phyloP scores from a whole-genome alignment of 2,329 filamentous ascomycete genomes.

The Hirsutella rhossiliensis region DNA sequence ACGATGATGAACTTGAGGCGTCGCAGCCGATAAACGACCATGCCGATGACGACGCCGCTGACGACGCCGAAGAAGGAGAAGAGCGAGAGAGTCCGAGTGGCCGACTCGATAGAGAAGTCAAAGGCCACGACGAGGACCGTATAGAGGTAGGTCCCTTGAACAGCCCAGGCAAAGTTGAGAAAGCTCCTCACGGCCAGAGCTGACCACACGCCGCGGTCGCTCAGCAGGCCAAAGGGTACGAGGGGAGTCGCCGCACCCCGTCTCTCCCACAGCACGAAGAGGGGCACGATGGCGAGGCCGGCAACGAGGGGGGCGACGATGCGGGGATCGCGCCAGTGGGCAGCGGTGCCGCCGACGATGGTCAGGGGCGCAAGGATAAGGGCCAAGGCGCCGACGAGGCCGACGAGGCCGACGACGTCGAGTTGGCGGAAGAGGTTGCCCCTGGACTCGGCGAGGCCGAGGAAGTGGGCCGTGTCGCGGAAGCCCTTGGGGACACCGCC shows the following conservation, averaged over 20 bases:
- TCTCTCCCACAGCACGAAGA: slow-evolving; percentile 42
- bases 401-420: slow-evolving; percentile 35
- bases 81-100: slow-evolving; percentile 43
- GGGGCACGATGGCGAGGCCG: slow-evolving; percentile 34
- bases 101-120: slow-evolving; percentile 39
- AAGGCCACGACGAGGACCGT: slow-evolving; percentile 47
- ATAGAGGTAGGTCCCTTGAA: slow-evolving; percentile 48
- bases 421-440: slow-evolving; percentile 43
- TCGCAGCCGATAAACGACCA: slow-evolving; percentile 38
- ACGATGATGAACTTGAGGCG: slow-evolving; percentile 48
- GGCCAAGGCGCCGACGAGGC: slow-evolving; percentile 32
- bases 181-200: slow-evolving; percentile 40
- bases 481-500: background rate
- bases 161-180: slow-evolving; percentile 40
- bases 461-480: background rate
- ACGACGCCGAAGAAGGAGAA: slow-evolving; percentile 43
- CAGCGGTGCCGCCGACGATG: slow-evolving; percentile 34
- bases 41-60: slow-evolving; percentile 36
- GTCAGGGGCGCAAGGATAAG: slow-evolving; percentile 40
- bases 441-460: slow-evolving; percentile 17
- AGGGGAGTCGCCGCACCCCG: slow-evolving; percentile 36
- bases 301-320: slow-evolving; percentile 38
- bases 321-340: slow-evolving; percentile 36
- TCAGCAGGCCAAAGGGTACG: slow-evolving; percentile 44
- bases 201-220: slow-evolving; percentile 49